Evolutionary conservation across 768 basidiomycete genomes (phyloP).

Genomic region (Chalciporus piperatus): DNA sequence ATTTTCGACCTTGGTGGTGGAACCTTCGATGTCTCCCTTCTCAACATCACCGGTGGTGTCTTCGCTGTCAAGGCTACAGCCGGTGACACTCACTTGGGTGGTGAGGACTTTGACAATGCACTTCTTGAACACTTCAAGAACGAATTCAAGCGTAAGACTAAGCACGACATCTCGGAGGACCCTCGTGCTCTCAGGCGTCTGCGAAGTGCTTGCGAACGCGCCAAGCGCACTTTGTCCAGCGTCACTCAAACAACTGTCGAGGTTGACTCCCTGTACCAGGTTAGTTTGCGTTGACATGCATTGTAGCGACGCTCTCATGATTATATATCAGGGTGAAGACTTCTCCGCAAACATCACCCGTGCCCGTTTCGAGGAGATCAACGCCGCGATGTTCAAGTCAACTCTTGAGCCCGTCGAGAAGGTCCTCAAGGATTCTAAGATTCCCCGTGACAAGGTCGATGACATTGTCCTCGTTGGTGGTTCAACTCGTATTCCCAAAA

Average conservation of each 20-base stretch:
- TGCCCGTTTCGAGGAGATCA: constrained; percentile 99
- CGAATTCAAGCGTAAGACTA: constrained; percentile 98
- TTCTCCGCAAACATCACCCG: constrained; percentile 99
- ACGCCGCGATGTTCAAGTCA: constrained; percentile 91
- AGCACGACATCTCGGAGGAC: constrained; percentile 96
- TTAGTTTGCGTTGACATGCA: constrained; percentile 28
- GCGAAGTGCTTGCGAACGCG: constrained; percentile 97
- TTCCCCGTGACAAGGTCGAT: constrained; percentile 94
- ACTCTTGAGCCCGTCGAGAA: constrained; percentile 98
- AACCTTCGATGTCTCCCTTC: constrained; percentile 99
- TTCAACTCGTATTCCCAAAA: constrained; percentile 99
- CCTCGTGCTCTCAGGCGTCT: constrained; percentile 95
- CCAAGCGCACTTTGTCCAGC: constrained; percentile 97
- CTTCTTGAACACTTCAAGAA: constrained; percentile 98
- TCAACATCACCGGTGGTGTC: constrained; percentile 97
- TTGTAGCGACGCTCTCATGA: constrained; percentile 7
- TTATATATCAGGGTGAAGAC: constrained; percentile 75
- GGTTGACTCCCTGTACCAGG: constrained; percentile 97
- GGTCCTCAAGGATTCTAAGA: constrained; percentile 98
- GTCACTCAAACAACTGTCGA: constrained; percentile 99
- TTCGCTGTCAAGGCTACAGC: constrained; percentile 99
- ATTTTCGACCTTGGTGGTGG: constrained; percentile 99
- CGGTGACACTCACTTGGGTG: constrained; percentile 98
- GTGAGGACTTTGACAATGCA: constrained; percentile 99
- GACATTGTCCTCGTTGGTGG: constrained; percentile 99